Evolutionary conservation across 192 early-diverging fungal species (phyloP), one percentile per base, ranked within the genome.

Genomic region (Backusella circina): DNA sequence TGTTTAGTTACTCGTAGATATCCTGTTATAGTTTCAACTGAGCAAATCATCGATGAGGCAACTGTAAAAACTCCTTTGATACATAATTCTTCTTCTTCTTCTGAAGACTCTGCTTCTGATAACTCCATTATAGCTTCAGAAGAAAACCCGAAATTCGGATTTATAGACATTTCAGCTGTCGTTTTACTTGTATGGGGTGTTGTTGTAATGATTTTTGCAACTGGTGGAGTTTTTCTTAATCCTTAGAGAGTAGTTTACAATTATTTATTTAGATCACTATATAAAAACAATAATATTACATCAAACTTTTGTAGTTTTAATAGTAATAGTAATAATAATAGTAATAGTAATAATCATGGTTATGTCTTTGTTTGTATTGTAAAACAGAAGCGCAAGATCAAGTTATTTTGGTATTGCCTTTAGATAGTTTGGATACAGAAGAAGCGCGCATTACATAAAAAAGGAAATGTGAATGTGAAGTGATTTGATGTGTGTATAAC

Each of bases 131-230:
- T 70, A 30, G 16, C 26, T 30, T 37, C 38, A 30, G 69, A 47
- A 18, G 16, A 5, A 28, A 30, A 47, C 9, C 69, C 69, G 15
- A 67, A 15, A 15, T 37, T 67, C 32, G 30, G 39, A 15, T 70
- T 67, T 8, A 3, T 78, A 16, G 77, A 78, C 30, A 21, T 67
- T 4, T 65, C 65, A 23, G 81, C 85, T 1, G 78, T 79, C 15
- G 10, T 84, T 9, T 57, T 86, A 21, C 35, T 86, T 5, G 74
- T 83, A 23, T 86, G 84, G 78, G 85, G 85, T 0, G 51, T 81
- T 1, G 77, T 86, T 66, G 85, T 86, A 1, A 86, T 86, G 85
- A 39, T 86, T n/a, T 72, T 86, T 74, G 82, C 85, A 12, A 83
- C 82, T 5, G 38, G 28, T 36, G 74, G 70, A 68, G 65, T 41